Evolutionary conservation across 1,284 basidiomycete species (phyloP).

Genomic region (Cerrena zonata): DNA sequence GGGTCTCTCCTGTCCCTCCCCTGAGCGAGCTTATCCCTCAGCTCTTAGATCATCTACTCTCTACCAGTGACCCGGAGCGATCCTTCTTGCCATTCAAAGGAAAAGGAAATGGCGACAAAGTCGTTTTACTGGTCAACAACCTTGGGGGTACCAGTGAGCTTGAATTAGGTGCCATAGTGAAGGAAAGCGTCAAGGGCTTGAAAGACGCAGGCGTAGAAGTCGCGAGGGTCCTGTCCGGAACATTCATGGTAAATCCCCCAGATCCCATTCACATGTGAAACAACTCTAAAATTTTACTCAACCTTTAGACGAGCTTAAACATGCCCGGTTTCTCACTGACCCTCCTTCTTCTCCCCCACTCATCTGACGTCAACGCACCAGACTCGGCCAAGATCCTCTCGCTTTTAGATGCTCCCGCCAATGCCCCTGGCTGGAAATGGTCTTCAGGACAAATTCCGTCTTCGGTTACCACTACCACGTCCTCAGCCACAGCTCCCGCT

Average conservation of each 20-base stretch:
- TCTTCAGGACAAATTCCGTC: conserved; percentile 39
- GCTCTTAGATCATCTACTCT: conserved; percentile 70
- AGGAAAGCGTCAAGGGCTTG: conserved; percentile 55
- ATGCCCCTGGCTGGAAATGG: conserved; percentile 84
- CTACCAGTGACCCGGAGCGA: conserved; percentile 75
- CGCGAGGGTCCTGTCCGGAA: conserved; percentile 67
- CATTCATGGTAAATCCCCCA: conserved; percentile 63
- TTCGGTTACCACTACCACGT: conserved; percentile 15
- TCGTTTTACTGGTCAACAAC: conserved; percentile 73
- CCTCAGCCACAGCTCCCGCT: conserved; percentile 20
- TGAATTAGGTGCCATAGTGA: conserved; percentile 70
- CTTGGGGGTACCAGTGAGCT: conserved; percentile 84
- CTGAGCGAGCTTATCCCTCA: conserved; percentile 66
- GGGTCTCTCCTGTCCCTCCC: conserved; percentile 66
- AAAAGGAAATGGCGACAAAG: conserved; percentile 51
- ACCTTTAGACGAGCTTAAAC: conserved; percentile 74
- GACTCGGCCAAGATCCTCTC: conserved; percentile 53
- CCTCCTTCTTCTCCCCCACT: conserved; percentile 69
- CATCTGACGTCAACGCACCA: conserved; percentile 34
- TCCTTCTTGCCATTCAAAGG: conserved; percentile 77
- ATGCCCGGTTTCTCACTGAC: conserved; percentile 94
- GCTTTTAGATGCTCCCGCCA: conserved; percentile 70
- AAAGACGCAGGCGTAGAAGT: conserved; percentile 51
- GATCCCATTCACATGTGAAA: conserved; percentile 5
- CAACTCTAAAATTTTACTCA: too few relatives aligned